phyloP scores from a whole-genome alignment of 164 flowering plant species.

The Litsea cubeba region DNA sequence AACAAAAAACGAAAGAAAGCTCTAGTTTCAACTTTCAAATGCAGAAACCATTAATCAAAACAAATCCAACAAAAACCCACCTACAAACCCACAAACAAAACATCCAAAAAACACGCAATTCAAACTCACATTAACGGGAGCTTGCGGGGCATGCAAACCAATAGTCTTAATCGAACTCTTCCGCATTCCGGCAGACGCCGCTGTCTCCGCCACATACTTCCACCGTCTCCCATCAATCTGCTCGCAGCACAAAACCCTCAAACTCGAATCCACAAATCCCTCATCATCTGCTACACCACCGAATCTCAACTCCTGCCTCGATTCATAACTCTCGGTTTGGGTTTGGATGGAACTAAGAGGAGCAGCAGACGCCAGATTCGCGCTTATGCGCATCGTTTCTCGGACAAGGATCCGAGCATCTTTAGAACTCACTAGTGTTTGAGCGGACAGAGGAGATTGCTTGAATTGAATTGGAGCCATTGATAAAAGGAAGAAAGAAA shows the following conservation, averaged over 20 bases:
- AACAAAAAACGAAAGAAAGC: background rate
- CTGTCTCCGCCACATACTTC: conserved; percentile 57
- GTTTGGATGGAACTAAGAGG: conserved; percentile 4
- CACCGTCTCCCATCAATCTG: conserved; percentile 77
- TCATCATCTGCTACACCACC: conserved; percentile 44
- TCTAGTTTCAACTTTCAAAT: background rate
- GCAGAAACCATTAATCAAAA: background rate
- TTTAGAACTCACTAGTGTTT: conserved; percentile 27
- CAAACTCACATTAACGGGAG: conserved; percentile 59
- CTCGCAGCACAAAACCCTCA: conserved; percentile 75
- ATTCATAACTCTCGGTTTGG: conserved; percentile 9
- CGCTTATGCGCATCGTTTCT: conserved; percentile 82
- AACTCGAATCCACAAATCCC: conserved; percentile 50
- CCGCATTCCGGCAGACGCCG: conserved; percentile 20
- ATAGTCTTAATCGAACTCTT: conserved; percentile 67
- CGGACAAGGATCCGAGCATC: conserved; percentile 73
- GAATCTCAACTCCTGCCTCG: conserved; percentile 18
- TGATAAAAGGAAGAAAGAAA: too few relatives aligned
- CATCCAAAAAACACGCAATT: background rate
- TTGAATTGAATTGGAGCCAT: conserved; percentile 14
- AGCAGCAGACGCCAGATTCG: conserved; percentile 63
- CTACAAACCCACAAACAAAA: background rate
- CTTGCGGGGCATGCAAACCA: conserved; percentile 57
- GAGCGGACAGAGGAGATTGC: conserved; percentile 8
- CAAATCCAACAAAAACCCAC: background rate